Evolutionary conservation across 176 grass and related monocot genomes (phyloP), one percentile per base, ranked within the genome.

Genomic region (Luzula sylvatica): DNA sequence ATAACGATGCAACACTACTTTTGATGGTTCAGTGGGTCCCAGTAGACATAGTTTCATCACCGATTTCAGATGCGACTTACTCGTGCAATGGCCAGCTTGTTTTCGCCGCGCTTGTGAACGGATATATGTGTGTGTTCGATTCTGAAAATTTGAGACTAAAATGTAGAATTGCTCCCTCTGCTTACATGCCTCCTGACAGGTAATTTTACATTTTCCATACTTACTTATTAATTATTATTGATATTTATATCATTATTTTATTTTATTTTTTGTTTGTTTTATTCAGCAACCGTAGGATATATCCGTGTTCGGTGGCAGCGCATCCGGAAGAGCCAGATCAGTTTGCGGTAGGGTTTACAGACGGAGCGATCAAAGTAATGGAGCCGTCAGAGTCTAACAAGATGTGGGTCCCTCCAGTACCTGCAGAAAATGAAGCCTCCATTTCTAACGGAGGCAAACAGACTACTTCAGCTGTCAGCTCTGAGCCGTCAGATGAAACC

Each of bases 321-420:
- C 90, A 96, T 48, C 90, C 90, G 0, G 61, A 86, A 50, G 90
- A 96, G 60, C 71, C 90, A 55, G 88, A 83, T 72, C 90, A 96
- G 55, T 96, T 96, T 12, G 90, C 90, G 16, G 61, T 96, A 2
- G 90, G 90, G 29, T 71, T 89, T 53, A 76, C 84, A 19, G 90
- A 96, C 76, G 90, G 90, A 26, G 61, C 61, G 0, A 74, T 86
- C 56, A 96, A 88, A 79, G 90, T 96, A 41, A 49, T 96, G 50
- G 90, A 96, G 25, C 90, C 90, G 1, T 72, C 67, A 15, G 84
- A 89, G 22, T 86, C 84, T 0, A 74, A 96, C 14, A 82, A 75
- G 52, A 86, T 82, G 71, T 96, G 90, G 84, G 90, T 76, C 21
- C 59, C 67, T 11, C 71, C 84, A 1, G 42, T 78, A 46, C 77